Base-by-base conservation (phyloP, 768 basidiomycete species). In the Leccinum aurantiacum region DNA sequence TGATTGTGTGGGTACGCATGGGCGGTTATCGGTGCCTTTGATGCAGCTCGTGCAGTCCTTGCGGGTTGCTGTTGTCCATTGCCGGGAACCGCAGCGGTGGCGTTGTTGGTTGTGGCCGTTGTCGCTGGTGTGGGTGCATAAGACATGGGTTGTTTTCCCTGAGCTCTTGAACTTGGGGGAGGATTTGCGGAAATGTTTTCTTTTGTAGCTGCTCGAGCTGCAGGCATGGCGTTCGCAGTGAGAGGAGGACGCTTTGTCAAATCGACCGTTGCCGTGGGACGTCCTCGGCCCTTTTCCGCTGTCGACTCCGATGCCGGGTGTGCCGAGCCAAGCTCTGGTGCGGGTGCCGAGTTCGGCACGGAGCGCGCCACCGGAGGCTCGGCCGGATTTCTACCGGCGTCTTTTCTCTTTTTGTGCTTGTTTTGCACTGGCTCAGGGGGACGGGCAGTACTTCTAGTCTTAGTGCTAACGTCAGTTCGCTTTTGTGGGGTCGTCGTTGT, bases 61-160 rank as follows among this genome's bases (percentile, higher is more conserved):
- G 65, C 59, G 56, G 71, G 67, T 41, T 75, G 73, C 49, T 75
- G 73, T 31, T 75, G 73, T 24, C 67, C 72, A 62, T 75, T 75
- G 51, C 61, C 67, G 29, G 68, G 62, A 17, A 67, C 60, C 15
- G 65, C 59, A 14, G 63, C 50, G 41, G 65, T 67, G 78, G 80
- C 67, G 74, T 78, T 74, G 73, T 74, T 64, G 57, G 73, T 56
- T 37, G 71, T 60, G 7, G 71, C 56, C 51, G 75, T 53, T 5
- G 69, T 49, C 11, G 67, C 25, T 6, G 68, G 53, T 1, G 72
- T 31, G 0, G 65, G 74, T 11, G 61, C 63, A 71, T 93, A 93
- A 2, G 87, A 81, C 93, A 95, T 95, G 33, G 93, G 93, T 69
- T 93, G 91, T 79, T 96, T 96, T 66, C 93, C 93, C 64, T 91